phyloP scores from a whole-genome alignment of 495 filamentous ascomycete species.

The Aspergillus steynii region DNA sequence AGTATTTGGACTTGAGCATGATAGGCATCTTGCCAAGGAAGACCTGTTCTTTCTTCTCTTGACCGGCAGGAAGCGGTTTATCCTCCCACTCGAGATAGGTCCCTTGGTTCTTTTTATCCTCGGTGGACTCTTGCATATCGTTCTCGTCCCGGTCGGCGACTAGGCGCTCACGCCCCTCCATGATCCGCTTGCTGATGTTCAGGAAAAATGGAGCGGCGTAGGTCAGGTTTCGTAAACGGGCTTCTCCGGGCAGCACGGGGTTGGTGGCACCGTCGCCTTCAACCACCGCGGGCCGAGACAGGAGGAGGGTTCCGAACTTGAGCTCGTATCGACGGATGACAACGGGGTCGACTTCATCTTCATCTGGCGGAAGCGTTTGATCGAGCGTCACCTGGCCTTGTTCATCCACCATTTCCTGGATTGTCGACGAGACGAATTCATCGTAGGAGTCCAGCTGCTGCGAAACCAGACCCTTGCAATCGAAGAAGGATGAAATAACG shows the following conservation, averaged over 20 bases:
- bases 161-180: conserved; percentile 75
- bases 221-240: conserved; percentile 89
- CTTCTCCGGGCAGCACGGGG: conserved; percentile 85
- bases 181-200: conserved; percentile 75
- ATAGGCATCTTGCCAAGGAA: conserved; percentile 94
- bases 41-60: conserved; percentile 64
- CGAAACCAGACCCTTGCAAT: conserved; percentile 90
- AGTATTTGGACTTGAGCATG: conserved; percentile 96
- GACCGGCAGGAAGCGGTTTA: conserved; percentile 58
- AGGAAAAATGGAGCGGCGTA: conserved; percentile 91
- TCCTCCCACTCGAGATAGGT: conserved; percentile 53
- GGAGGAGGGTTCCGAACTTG: conserved; percentile 80
- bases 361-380: conserved; percentile 71
- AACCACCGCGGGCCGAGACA: conserved; percentile 82
- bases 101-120: conserved; percentile 44
- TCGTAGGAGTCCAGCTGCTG: conserved; percentile 99
- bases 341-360: conserved; percentile 69
- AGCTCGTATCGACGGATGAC: conserved; percentile 88
- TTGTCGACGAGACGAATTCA: conserved; percentile 88
- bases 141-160: conserved; percentile 54
- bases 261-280: conserved; percentile 87
- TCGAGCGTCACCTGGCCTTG: conserved; percentile 86
- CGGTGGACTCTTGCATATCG: conserved; percentile 44
- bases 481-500: conserved; percentile 95
- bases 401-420: conserved; percentile 89